Conservation (phyloP, 108 stramenopile species). For the Halocafeteria seosinensis region DNA sequence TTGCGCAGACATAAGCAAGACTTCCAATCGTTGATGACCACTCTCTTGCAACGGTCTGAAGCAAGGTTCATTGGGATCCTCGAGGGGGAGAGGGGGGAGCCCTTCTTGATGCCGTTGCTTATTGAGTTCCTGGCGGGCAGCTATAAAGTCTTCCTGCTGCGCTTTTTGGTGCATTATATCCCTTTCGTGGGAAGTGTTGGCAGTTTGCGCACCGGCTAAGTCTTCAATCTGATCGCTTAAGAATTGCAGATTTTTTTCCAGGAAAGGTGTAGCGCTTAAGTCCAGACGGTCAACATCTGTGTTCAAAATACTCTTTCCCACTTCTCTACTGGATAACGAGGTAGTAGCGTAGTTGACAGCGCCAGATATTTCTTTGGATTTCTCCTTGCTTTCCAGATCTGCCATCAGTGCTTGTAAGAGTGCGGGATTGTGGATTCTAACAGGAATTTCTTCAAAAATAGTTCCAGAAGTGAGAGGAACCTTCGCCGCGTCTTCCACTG, state of each 20-base stretch:
- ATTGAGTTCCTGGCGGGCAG: slow-evolving; percentile 27
- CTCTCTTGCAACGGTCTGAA: slow-evolving; percentile 4
- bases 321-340: too few species aligned
- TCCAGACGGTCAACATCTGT: slow-evolving; percentile 32
- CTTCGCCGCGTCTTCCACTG: neutral
- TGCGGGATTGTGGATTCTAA: slow-evolving; percentile 63
- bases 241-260: slow-evolving; percentile 84
- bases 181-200: neutral
- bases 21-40: slow-evolving; percentile 47
- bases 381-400: slow-evolving; percentile 52
- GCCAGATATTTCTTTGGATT: neutral
- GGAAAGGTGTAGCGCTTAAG: slow-evolving; percentile 68
- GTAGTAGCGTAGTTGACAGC: slow-evolving; percentile 23
- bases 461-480: slow-evolving; percentile 32
- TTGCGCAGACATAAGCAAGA: slow-evolving; percentile 71
- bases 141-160: slow-evolving; percentile 19
- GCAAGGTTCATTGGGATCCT: slow-evolving; percentile 12
- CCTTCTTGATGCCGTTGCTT: slow-evolving; percentile 14
- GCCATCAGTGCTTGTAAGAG: slow-evolving; percentile 60
- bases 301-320: too few species aligned
- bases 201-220: slow-evolving; percentile 59
- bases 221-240: slow-evolving; percentile 83
- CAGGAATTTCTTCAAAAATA: slow-evolving; percentile 79
- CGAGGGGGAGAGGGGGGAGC: slow-evolving; percentile 18
- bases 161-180: too few species aligned